Evolutionary conservation across 352 stramenopile species (phyloP).

Genomic region (Phytophthora pistaciae): DNA sequence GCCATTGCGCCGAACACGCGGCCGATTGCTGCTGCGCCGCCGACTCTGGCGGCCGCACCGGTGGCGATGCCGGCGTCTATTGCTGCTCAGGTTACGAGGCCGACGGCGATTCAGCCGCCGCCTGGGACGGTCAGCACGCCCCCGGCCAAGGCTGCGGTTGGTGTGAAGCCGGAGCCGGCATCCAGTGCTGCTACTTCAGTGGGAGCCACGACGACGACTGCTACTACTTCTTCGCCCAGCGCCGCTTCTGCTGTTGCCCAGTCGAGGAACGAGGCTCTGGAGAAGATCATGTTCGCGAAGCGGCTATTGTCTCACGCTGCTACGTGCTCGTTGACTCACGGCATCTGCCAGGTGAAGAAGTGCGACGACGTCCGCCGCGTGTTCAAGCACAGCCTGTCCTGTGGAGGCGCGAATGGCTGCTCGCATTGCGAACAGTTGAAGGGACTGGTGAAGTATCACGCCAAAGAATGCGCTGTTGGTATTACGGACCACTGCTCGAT

Average conservation of each 20-base stretch:
- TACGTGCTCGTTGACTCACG: constrained; percentile 63
- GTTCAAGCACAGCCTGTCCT: constrained; percentile 89
- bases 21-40: constrained; percentile 34
- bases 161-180: constrained; percentile 46
- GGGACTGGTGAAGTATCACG: constrained; percentile 87
- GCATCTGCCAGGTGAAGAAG: constrained; percentile 85
- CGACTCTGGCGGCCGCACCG: constrained; percentile 20
- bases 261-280: constrained; percentile 67
- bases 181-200: not conserved
- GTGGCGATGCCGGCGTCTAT: constrained; percentile 40
- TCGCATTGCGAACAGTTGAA: constrained; percentile 86
- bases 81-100: constrained; percentile 18
- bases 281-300: constrained; percentile 90
- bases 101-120: constrained; percentile 21
- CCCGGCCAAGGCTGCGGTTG: constrained; percentile 11
- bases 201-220: constrained; percentile 7
- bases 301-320: constrained; percentile 82
- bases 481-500: constrained; percentile 81
- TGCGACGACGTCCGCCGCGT: constrained; percentile 87
- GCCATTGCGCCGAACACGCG: constrained; percentile 41
- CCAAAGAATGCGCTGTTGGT: constrained; percentile 74
- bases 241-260: constrained; percentile 28
- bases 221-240: constrained; percentile 25
- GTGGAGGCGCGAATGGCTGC: constrained; percentile 70
- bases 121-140: constrained; percentile 17